Base-by-base conservation (phyloP, 306 rosid genomes). In the Trifolium fragiferum region DNA sequence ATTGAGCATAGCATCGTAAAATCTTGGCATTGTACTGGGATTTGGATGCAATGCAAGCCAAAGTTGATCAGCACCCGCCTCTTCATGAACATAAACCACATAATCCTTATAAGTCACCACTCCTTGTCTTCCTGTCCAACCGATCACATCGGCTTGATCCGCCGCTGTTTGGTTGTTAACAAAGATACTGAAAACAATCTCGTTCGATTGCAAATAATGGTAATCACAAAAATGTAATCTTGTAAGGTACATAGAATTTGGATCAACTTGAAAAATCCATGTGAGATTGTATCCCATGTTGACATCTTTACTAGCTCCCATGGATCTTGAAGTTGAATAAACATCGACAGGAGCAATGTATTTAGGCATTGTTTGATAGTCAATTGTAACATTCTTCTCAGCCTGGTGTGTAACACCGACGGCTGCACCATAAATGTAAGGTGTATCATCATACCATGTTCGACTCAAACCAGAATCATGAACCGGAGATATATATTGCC, bases 151-250 rank as follows among this genome's bases (percentile, higher is more conserved):
- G 0, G 86, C 86, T 13, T 12, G 13, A 5, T 58, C 12, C 66
- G 70, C 20, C 2, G 86, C 90, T 0, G 90, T 84, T 66, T 79
- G 90, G 13, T 86, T 86, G 75, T 86, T 86, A 66, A 86, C 19
- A 33, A 41, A 84, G 21, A 86, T 62, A 0, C 72, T 61, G 80
- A 86, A 86, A 43, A 82, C 86, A 49, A 84, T 51, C 59, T 84
- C 27, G 7, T 86, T 86, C 4, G 27, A 6, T 38, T 57, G 73
- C 18, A 50, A 9, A 25, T 58, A 58, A 25, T 13, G 27, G 57
- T 23, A 82, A 12, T 86, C 90, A 74, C 90, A 86, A 23, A 86
- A 86, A 77, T 86, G 88, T 44, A 84, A 70, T 81, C 90, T 66
- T 8, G 77, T 37, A 1, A 86, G 79, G 67, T 84, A 86, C 81